Conservation (phyloP, 805 yeast genomes). For the Brettanomyces custersianus region DNA sequence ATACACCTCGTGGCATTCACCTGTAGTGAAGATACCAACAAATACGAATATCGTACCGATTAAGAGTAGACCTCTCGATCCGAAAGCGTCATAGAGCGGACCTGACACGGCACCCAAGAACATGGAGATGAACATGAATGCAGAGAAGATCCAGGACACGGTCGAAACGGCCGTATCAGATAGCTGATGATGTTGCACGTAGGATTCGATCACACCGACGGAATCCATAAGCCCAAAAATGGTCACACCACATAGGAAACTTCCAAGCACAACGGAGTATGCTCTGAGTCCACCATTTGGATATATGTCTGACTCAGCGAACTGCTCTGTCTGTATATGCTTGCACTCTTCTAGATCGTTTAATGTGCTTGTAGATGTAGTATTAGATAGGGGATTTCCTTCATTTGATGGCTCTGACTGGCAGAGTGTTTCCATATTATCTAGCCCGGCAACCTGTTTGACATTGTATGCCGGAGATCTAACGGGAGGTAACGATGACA, state of each 20-base stretch:
- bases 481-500: too few relatives aligned
- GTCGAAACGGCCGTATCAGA: conserved; percentile 34
- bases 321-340: too few relatives aligned
- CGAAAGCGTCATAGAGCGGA: conserved; percentile 54
- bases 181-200: conserved; percentile 49
- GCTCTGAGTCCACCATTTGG: conserved; percentile 61
- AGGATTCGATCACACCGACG: conserved; percentile 54
- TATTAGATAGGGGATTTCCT: too few relatives aligned
- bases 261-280: conserved; percentile 47
- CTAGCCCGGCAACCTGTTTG: too few relatives aligned
- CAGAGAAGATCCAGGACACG: conserved; percentile 61
- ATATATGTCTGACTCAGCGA: conserved; percentile 16
- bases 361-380: too few relatives aligned
- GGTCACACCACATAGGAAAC: conserved; percentile 46
- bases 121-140: conserved; percentile 44
- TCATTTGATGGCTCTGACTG: too few relatives aligned
- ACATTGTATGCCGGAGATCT: too few relatives aligned
- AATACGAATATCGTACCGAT: conserved; percentile 35
- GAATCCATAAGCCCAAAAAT: conserved; percentile 51
- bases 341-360: too few relatives aligned
- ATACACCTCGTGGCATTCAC: conserved; percentile 39
- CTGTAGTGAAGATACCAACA: conserved; percentile 27
- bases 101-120: conserved; percentile 29
- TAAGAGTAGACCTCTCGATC: conserved; percentile 36
- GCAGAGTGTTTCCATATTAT: too few relatives aligned